Conservation (phyloP, 306 rosid genomes). For the Trichosanthes truncata region DNA sequence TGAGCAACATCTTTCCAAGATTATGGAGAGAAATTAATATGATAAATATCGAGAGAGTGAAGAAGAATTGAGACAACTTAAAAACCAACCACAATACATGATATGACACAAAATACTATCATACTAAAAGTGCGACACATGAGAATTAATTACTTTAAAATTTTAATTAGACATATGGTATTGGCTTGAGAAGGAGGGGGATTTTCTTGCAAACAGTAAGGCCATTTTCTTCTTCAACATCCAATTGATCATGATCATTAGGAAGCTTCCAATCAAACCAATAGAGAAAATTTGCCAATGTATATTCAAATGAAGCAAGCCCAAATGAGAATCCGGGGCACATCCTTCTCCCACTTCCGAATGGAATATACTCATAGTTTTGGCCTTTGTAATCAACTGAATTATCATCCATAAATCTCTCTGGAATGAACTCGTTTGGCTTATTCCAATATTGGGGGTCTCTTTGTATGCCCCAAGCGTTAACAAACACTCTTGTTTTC, state of each 20-base stretch:
- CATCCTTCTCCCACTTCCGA: background rate
- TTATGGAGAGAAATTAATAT: too few species aligned
- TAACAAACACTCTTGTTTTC: slow-evolving; percentile 9
- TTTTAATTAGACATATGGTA: background rate
- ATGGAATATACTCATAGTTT: too few species aligned
- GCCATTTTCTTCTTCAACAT: background rate
- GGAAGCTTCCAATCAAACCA: background rate
- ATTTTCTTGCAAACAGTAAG: background rate
- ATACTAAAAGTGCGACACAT: too few species aligned
- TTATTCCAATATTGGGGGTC: slow-evolving; percentile 19
- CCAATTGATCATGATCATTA: background rate
- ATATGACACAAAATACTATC: too few species aligned
- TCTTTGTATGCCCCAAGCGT: slow-evolving; percentile 26
- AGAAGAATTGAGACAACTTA: too few species aligned
- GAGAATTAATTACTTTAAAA: too few species aligned
- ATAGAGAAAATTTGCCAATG: background rate
- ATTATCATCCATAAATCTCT: background rate
- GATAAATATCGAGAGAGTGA: too few species aligned
- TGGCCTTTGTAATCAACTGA: too few species aligned
- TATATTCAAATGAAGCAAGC: background rate
- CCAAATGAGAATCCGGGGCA: background rate
- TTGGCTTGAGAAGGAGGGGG: background rate
- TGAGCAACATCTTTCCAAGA: too few species aligned
- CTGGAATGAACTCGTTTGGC: slow-evolving; percentile 22
- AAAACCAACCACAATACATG: too few species aligned